These are phyloP conservation scores for Urostyla sp. DNA, from an alignment of 73 alveolate species.

Conservation along the genomic window DNA sequence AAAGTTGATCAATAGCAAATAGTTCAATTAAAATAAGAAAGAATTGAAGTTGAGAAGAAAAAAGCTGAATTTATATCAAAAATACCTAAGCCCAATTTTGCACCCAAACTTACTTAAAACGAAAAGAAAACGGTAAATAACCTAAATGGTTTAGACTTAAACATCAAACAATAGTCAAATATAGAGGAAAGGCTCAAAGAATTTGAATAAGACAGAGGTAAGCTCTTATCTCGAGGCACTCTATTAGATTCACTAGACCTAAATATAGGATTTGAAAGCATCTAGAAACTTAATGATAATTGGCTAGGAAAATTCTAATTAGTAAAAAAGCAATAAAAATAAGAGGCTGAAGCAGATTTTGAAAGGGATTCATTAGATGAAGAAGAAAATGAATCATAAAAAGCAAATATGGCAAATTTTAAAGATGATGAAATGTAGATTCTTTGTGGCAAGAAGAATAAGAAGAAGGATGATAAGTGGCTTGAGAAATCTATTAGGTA, in stretches of 20 bases:
- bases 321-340: too few species aligned
- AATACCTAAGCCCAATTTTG: slow-evolving; percentile 40
- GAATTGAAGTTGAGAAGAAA: too few species aligned
- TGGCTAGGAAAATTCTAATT: too few species aligned
- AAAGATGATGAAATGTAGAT: slow-evolving; percentile 34
- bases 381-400: not conserved
- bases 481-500: slow-evolving; percentile 30
- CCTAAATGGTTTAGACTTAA: slow-evolving; percentile 38
- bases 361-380: slow-evolving; percentile 35
- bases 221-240: slow-evolving; percentile 12
- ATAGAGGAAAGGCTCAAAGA: not conserved
- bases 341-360: slow-evolving; percentile 22
- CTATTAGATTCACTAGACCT: slow-evolving; percentile 37
- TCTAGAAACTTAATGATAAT: slow-evolving; percentile 28
- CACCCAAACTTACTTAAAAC: slow-evolving; percentile 10
- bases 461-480: slow-evolving; percentile 14
- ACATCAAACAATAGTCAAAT: too few species aligned
- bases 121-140: slow-evolving; percentile 23
- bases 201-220: not conserved
- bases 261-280: slow-evolving; percentile 52
- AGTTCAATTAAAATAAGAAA: too few species aligned
- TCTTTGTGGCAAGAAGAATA: slow-evolving; percentile 33
- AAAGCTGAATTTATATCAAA: slow-evolving; percentile 9
- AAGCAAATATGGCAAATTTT: not conserved
- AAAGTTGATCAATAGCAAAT: slow-evolving; percentile 16